Conservation (phyloP, 345 rosid species). For the Hibiscus tridactylites region DNA sequence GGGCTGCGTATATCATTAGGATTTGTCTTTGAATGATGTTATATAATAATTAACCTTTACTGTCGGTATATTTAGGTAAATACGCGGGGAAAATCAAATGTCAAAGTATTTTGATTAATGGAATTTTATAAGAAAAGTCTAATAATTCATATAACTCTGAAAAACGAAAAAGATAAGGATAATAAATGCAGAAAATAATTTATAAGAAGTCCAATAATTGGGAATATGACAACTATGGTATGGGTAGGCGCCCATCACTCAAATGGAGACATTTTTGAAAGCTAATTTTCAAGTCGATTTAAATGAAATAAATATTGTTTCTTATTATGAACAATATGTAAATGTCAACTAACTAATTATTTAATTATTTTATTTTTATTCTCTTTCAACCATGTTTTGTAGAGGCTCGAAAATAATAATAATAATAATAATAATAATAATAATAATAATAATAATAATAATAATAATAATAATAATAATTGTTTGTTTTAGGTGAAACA, state of each 20-base stretch:
- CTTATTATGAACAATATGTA: not conserved
- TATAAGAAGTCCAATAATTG: not conserved
- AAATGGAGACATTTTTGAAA: slow-evolving; percentile 5
- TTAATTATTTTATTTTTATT: not conserved
- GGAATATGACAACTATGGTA: not conserved
- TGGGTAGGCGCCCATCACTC: not conserved
- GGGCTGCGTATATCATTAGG: no score
- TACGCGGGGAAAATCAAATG: not conserved
- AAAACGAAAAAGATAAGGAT: not conserved
- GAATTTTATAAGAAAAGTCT: not conserved
- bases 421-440: no score
- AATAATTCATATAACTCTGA: no score
- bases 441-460: not conserved
- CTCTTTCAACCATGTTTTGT: not conserved
- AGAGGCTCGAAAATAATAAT: not conserved
- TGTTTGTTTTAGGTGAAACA: not conserved
- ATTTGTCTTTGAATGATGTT: no score
- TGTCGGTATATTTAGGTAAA: no score
- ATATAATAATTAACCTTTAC: no score
- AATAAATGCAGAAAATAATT: not conserved
- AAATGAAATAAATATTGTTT: no score
- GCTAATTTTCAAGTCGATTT: not conserved
- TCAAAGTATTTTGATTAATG: not conserved
- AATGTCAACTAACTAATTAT: not conserved
- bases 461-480: not conserved